Conservation (phyloP, 1,284 basidiomycete species). For the Ustilago hordei region DNA sequence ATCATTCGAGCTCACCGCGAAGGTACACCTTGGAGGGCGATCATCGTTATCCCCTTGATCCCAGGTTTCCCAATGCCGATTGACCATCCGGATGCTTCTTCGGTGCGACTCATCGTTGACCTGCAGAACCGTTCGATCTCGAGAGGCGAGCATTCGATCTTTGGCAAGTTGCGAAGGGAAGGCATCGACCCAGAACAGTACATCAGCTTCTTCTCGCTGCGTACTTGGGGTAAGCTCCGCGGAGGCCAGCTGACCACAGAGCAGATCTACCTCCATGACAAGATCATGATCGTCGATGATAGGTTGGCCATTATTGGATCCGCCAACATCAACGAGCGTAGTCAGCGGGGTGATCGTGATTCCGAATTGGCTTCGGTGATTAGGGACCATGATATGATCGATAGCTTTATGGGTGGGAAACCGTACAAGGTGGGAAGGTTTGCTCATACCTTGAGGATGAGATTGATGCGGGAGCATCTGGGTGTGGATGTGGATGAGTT, state of each 20-base stretch:
- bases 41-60: slow-evolving; percentile 90
- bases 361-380: slow-evolving; percentile 93
- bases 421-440: slow-evolving; percentile 96
- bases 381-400: slow-evolving; percentile 94
- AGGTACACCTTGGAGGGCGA: slow-evolving; percentile 86
- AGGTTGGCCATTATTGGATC: slow-evolving; percentile 97
- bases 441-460: slow-evolving; percentile 90
- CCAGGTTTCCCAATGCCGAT: slow-evolving; percentile 95
- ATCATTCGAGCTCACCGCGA: slow-evolving; percentile 90
- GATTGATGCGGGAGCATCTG: slow-evolving; percentile 95
- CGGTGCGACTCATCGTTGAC: slow-evolving; percentile 74
- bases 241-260: slow-evolving; percentile 89
- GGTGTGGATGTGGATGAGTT: slow-evolving; percentile 93
- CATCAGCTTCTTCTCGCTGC: slow-evolving; percentile 89
- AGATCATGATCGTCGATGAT: slow-evolving; percentile 93
- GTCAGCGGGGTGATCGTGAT: slow-evolving; percentile 93
- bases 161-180: slow-evolving; percentile 84
- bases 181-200: slow-evolving; percentile 89
- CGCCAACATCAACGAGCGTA: slow-evolving; percentile 98
- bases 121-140: slow-evolving; percentile 83
- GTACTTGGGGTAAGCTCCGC: slow-evolving; percentile 92
- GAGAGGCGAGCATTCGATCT: slow-evolving; percentile 92
- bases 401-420: slow-evolving; percentile 89
- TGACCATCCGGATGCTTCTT: slow-evolving; percentile 90
- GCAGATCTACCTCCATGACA: slow-evolving; percentile 72